These are phyloP conservation scores for Tephrocybe sp. DNA, from an alignment of 768 basidiomycete genomes.

Conservation along the genomic window DNA sequence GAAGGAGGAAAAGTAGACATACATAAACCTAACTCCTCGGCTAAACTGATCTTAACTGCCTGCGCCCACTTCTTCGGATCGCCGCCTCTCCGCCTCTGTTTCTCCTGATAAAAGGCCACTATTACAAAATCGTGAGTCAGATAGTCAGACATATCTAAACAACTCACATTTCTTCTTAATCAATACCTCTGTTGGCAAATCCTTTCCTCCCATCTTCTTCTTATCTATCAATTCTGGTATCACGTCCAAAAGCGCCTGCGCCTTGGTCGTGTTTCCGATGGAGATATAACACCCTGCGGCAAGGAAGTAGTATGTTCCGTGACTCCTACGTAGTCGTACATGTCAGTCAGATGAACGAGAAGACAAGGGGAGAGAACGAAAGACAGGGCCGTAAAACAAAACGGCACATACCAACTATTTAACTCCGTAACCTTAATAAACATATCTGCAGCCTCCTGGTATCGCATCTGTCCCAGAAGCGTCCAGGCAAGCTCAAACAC, in stretches of 20 bases:
- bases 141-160: not conserved
- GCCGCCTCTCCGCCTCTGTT: slow-evolving; percentile 55
- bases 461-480: slow-evolving; percentile 57
- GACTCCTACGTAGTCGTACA: slow-evolving; percentile 74
- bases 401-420: slow-evolving; percentile 56
- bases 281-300: slow-evolving; percentile 73
- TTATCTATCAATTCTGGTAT: slow-evolving; percentile 60
- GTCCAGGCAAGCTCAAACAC: slow-evolving; percentile 81
- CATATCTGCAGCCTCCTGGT: slow-evolving; percentile 63
- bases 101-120: slow-evolving; percentile 77
- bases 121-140: not conserved
- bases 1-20: slow-evolving; percentile 20
- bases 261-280: slow-evolving; percentile 49
- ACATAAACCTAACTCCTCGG: slow-evolving; percentile 78
- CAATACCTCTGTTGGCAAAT: slow-evolving; percentile 71
- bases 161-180: slow-evolving; percentile 72
- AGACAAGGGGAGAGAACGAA: too few species aligned
- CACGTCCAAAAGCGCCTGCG: slow-evolving; percentile 57
- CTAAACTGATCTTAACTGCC: slow-evolving; percentile 61
- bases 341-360: too few species aligned
- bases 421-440: slow-evolving; percentile 63
- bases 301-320: slow-evolving; percentile 76
- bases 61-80: slow-evolving; percentile 49
- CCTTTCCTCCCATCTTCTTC: slow-evolving; percentile 62
- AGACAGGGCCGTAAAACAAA: not conserved